These are phyloP conservation scores for Cadophora gregata DNA, from an alignment of 2,329 filamentous ascomycete species.

Conservation along the genomic window DNA sequence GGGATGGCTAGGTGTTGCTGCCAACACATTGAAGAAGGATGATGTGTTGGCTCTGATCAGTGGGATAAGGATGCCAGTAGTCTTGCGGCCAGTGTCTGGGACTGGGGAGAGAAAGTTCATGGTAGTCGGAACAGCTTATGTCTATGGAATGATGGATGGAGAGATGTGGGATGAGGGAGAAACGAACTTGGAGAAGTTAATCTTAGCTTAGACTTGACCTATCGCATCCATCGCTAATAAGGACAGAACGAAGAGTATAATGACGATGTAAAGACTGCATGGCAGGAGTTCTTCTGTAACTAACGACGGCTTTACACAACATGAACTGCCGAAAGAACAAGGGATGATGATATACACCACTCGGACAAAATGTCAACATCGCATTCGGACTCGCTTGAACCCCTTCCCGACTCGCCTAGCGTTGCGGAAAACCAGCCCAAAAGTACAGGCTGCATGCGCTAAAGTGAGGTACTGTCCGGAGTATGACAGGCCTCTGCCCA, in stretches of 20 bases:
- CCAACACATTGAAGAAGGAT: neutral
- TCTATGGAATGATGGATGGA: conserved; percentile 23
- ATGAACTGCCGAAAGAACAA: neutral
- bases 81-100: neutral
- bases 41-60: neutral
- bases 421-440: too few species aligned
- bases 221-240: neutral
- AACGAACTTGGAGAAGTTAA: neutral
- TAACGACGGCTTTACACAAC: neutral
- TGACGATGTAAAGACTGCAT: too few species aligned
- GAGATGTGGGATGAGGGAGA: conserved; percentile 16
- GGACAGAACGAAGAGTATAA: neutral
- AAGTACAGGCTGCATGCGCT: neutral
- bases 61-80: neutral
- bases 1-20: conserved; percentile 4
- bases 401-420: neutral
- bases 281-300: neutral
- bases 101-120: conserved; percentile 12
- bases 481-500: neutral
- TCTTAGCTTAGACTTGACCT: neutral
- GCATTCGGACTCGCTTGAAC: conserved; percentile 3
- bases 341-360: neutral
- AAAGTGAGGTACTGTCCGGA: too few species aligned
- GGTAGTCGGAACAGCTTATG: conserved; percentile 23
- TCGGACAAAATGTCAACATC: neutral